Evolutionary conservation across 257 asterid genomes (phyloP).

Genomic region (Solanum dulcamara): DNA sequence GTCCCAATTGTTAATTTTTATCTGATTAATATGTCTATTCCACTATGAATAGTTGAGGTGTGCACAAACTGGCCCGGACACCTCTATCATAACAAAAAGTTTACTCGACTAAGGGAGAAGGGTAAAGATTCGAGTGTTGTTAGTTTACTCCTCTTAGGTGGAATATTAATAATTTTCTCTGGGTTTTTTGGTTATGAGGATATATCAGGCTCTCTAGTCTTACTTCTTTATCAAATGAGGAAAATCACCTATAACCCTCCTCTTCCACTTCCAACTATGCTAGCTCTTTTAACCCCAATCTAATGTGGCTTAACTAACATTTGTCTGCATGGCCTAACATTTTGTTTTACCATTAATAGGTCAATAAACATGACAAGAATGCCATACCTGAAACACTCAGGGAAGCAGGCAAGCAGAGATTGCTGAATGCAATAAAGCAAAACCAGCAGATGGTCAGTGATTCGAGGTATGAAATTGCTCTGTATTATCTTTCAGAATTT

Average conservation of each 20-base stretch:
- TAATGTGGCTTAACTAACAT: neutral
- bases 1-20: neutral
- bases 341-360: conserved; percentile 18
- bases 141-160: neutral
- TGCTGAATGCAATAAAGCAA: conserved; percentile 48
- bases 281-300: neutral
- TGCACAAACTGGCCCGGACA: neutral
- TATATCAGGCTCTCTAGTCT: neutral
- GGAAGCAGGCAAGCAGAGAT: conserved; percentile 64
- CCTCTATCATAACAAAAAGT: neutral
- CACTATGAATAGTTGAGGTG: neutral
- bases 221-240: neutral
- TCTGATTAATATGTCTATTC: neutral
- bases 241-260: neutral
- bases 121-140: neutral
- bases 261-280: neutral
- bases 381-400: conserved; percentile 52
- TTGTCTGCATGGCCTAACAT: neutral
- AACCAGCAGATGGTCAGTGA: conserved; percentile 35
- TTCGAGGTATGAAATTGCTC: conserved; percentile 27
- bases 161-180: neutral
- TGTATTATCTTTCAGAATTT: neutral
- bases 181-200: neutral
- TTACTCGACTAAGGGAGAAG: neutral
- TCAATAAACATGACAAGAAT: conserved; percentile 50